Evolutionary conservation across 352 stramenopile species (phyloP).

Genomic region (Pythium grandisporangium): DNA sequence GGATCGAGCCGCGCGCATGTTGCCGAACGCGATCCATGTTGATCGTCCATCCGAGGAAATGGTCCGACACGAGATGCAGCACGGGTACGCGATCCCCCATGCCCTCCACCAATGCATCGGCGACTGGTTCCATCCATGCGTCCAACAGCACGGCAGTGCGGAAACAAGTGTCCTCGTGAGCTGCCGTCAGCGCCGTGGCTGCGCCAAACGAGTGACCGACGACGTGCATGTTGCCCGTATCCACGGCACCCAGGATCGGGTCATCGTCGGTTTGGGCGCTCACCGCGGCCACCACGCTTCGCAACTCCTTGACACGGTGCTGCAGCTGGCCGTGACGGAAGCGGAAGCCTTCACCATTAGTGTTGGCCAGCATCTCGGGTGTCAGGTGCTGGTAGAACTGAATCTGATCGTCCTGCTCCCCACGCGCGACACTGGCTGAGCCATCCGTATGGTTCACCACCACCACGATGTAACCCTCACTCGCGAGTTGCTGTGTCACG

Average conservation of each 20-base stretch:
- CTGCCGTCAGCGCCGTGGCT: conserved; percentile 39
- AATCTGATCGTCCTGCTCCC: conserved; percentile 21
- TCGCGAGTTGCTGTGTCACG: conserved; percentile 48
- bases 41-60: conserved; percentile 41
- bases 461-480: conserved; percentile 42
- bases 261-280: neutral
- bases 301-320: conserved; percentile 41
- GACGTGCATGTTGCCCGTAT: conserved; percentile 27
- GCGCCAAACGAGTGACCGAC: conserved; percentile 58
- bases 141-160: conserved; percentile 42
- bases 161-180: conserved; percentile 37
- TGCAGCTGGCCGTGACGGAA: conserved; percentile 55
- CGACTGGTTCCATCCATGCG: conserved; percentile 58
- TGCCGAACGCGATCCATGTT: conserved; percentile 36
- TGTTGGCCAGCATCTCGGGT: conserved; percentile 26
- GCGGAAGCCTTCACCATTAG: conserved; percentile 36
- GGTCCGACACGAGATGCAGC: conserved; percentile 54
- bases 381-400: conserved; percentile 60
- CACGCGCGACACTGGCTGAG: conserved; percentile 41
- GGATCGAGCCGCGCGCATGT: conserved; percentile 24
- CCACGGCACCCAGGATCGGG: conserved; percentile 2
- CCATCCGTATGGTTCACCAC: conserved; percentile 55
- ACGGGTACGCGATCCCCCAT: conserved; percentile 28
- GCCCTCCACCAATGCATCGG: conserved; percentile 22
- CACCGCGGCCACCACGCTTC: conserved; percentile 29